These are phyloP conservation scores for Mycena indigotica DNA, from an alignment of 768 basidiomycete species.

Conservation along the genomic window DNA sequence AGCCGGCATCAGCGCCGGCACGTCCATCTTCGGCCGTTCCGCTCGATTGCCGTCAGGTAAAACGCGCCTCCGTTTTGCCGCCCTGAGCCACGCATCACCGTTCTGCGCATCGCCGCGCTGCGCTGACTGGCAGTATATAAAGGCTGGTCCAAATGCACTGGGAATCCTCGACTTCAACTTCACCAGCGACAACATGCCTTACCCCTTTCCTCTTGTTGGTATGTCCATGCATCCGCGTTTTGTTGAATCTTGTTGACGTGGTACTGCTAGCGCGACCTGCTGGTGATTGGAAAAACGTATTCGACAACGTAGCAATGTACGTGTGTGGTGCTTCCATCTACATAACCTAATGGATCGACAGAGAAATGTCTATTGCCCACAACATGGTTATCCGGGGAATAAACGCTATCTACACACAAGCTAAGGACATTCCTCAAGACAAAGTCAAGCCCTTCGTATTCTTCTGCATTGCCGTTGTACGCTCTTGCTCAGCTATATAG, in stretches of 20 bases:
- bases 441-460: slow-evolving; percentile 31
- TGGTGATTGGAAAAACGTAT: slow-evolving; percentile 31
- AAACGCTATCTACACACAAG: slow-evolving; percentile 31
- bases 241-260: no score
- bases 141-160: no score
- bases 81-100: no score
- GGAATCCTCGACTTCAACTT: no score
- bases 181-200: slow-evolving; percentile 3
- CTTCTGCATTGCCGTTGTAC: slow-evolving; percentile 29
- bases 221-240: background rate
- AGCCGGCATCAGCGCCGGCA: no score
- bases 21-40: no score
- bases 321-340: background rate
- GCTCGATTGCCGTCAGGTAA: no score
- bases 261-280: slow-evolving; percentile 24
- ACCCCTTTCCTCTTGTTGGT: background rate
- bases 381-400: slow-evolving; percentile 34
- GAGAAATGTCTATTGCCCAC: slow-evolving; percentile 34
- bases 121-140: no score
- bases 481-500: slow-evolving; percentile 12
- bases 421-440: slow-evolving; percentile 21
- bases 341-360: slow-evolving; percentile 10
- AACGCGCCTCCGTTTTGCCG: no score
- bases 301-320: slow-evolving; percentile 33
- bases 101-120: no score